These are phyloP conservation scores for Neoboletus brunneissimus DNA, from an alignment of 768 basidiomycete genomes.

Conservation along the genomic window DNA sequence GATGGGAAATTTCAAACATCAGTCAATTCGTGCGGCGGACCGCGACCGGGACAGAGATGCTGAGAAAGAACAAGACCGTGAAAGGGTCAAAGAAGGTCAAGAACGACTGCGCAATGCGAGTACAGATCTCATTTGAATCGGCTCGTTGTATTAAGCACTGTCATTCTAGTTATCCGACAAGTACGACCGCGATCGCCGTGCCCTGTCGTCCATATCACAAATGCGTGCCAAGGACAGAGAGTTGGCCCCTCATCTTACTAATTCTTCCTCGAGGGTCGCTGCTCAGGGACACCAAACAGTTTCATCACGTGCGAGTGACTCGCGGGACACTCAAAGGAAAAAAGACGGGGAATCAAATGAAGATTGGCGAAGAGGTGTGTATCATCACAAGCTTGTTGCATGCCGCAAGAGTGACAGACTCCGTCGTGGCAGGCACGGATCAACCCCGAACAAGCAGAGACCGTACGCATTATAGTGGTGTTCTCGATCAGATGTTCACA, in stretches of 20 bases:
- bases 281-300: slow-evolving; percentile 33
- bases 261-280: slow-evolving; percentile 41
- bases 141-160: slow-evolving; percentile 4
- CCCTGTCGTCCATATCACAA: slow-evolving; percentile 45
- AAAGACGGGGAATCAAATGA: slow-evolving; percentile 72
- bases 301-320: slow-evolving; percentile 53
- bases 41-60: slow-evolving; percentile 48
- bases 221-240: slow-evolving; percentile 69
- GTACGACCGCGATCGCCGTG: slow-evolving; percentile 75
- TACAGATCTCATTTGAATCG: slow-evolving; percentile 1
- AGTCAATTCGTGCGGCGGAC: slow-evolving; percentile 69
- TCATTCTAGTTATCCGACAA: slow-evolving; percentile 74
- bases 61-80: slow-evolving; percentile 50
- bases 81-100: slow-evolving; percentile 75
- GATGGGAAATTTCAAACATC: slow-evolving; percentile 93
- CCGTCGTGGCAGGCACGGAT: slow-evolving; percentile 41
- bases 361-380: slow-evolving; percentile 82
- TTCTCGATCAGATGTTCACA: slow-evolving; percentile 2
- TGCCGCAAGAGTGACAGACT: background rate
- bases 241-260: slow-evolving; percentile 53
- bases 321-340: slow-evolving; percentile 59
- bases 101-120: slow-evolving; percentile 71
- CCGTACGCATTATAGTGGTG: slow-evolving; percentile 40
- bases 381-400: slow-evolving; percentile 1
- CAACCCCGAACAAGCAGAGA: slow-evolving; percentile 53